Evolutionary conservation across 805 yeast genomes (phyloP).

Genomic region (Yamadazyma scolyti): DNA sequence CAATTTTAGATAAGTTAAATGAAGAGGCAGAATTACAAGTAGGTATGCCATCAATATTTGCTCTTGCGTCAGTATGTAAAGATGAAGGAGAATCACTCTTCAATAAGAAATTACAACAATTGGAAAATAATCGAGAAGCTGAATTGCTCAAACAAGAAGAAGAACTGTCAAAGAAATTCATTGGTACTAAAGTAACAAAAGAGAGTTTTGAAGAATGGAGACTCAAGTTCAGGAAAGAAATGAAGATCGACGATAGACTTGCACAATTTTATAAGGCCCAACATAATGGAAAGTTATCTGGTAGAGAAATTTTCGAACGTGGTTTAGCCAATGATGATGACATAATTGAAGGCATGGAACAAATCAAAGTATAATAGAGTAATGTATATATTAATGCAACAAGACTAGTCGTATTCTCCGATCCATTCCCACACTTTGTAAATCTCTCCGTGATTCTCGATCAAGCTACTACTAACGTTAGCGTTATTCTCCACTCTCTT

Average conservation of each 20-base stretch:
- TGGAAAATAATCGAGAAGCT: constrained; percentile 44
- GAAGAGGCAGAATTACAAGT: constrained; percentile 72
- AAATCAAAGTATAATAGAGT: constrained; percentile 7
- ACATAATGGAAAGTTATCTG: constrained; percentile 78
- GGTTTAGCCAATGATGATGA: constrained; percentile 75
- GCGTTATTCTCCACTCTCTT: constrained; percentile 59
- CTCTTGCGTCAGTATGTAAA: constrained; percentile 71
- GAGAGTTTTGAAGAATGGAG: constrained; percentile 80
- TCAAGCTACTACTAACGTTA: constrained; percentile 56
- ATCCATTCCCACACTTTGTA: constrained; percentile 89
- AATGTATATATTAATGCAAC: neutral
- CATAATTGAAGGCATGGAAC: constrained; percentile 3
- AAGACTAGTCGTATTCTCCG: constrained; percentile 16
- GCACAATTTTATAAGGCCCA: constrained; percentile 48
- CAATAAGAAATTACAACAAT: constrained; percentile 33
- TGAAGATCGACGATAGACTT: constrained; percentile 62
- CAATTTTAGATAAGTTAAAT: constrained; percentile 36
- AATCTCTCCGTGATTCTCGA: constrained; percentile 83
- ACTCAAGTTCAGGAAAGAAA: constrained; percentile 60
- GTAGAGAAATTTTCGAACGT: constrained; percentile 83
- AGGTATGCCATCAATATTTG: constrained; percentile 90
- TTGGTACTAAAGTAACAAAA: constrained; percentile 83
- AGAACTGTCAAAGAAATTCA: constrained; percentile 84
- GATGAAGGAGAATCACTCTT: constrained; percentile 76
- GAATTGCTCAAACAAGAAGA: constrained; percentile 62